Evolutionary conservation across 495 filamentous ascomycete species (phyloP), one percentile per base, ranked within the genome.

Genomic region (Pyrenula aspistea): DNA sequence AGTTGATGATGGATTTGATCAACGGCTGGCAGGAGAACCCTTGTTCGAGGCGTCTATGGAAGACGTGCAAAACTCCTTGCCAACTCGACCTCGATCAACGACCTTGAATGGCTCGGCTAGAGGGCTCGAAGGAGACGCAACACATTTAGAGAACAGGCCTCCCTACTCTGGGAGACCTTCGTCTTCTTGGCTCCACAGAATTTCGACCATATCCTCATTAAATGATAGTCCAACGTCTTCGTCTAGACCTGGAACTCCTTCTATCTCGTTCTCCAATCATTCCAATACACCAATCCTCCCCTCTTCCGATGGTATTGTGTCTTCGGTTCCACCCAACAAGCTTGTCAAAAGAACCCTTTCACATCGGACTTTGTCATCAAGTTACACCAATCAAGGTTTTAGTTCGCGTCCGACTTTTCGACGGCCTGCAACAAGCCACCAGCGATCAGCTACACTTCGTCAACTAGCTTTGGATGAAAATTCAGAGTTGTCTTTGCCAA

Each of bases 351-450:
- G 92, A 56, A 75, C 83, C 50, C 76, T 83, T 12, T 87, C 91
- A 50, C 75, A 83, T 25, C 76, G 77, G 57, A 15, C 31, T 4
- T 42, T 42, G 31, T 42, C 31, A 42, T 42, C 31, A 4, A 42
- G 8, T 42, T 42, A 42, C 15, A 15, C 31, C 31, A 4, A 42
- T 15, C 31, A 42, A 42, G 2, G 77, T 63, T 50, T 73, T 82
- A 19, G 76, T 81, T 59, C 31, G 65, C 82, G 55, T 69, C 81
- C 12, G 79, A 42, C 77, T 2, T 72, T 91, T 53, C 80, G 87
- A 56, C 76, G 89, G 64, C 90, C 90, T 21, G 90, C 87, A 19
- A 94, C 91, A 19, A 94, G 89, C 68, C 85, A 94, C 70, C 90
- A 95, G 68, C 77, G 89, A 57, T 85, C 87, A 1, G 86, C 84